phyloP scores from a whole-genome alignment of 306 rosid species.

The Rosa rugosa region DNA sequence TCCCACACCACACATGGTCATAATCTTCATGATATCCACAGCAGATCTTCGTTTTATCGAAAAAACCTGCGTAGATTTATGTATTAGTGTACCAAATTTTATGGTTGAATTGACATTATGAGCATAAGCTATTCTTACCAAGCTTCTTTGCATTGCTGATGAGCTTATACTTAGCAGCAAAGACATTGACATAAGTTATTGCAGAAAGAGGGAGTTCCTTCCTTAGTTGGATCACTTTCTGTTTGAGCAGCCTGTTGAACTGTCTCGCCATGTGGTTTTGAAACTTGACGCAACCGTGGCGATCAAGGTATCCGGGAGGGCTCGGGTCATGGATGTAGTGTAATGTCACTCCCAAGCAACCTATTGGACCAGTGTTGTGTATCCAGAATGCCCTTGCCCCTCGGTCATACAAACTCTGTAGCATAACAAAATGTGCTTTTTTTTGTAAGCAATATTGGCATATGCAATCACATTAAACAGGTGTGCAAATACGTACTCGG shows the following conservation, averaged over 20 bases:
- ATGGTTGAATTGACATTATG: neutral
- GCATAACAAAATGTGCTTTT: neutral
- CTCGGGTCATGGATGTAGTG: constrained; percentile 27
- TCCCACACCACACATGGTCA: constrained; percentile 59
- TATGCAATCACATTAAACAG: too few species aligned
- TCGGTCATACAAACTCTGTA: constrained; percentile 41
- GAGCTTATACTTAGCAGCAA: constrained; percentile 60
- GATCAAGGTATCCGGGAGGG: constrained; percentile 43
- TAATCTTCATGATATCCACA: constrained; percentile 69
- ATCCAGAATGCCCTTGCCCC: constrained; percentile 84
- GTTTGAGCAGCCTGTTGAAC: constrained; percentile 58
- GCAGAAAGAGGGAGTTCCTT: constrained; percentile 47
- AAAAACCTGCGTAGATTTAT: constrained; percentile 49
- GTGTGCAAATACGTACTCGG: constrained; percentile 38
- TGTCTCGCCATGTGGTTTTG: constrained; percentile 61
- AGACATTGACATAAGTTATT: constrained; percentile 66
- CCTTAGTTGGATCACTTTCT: constrained; percentile 43
- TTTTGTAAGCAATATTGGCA: neutral
- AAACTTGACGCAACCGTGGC: constrained; percentile 54
- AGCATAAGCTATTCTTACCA: constrained; percentile 34
- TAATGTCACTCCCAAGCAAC: constrained; percentile 55
- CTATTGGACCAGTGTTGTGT: constrained; percentile 86
- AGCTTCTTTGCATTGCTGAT: constrained; percentile 48
- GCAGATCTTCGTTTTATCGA: constrained; percentile 48
- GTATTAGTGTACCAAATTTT: neutral